Evolutionary conservation across 495 filamentous ascomycete species (phyloP), one percentile per base, ranked within the genome.

Genomic region (Pseudevernia furfuracea): DNA sequence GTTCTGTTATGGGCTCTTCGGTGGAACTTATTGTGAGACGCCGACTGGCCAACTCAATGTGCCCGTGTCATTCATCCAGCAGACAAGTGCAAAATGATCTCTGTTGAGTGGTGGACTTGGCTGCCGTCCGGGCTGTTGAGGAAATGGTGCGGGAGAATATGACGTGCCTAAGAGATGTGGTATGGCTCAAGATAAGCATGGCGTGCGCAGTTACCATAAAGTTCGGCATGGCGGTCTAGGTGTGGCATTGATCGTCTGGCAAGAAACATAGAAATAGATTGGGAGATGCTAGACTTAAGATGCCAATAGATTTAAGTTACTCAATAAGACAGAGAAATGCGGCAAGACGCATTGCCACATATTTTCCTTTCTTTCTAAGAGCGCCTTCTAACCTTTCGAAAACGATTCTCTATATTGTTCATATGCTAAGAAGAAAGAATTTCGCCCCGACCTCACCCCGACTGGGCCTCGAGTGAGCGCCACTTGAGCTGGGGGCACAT

Each of bases 21-120:
- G 52, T 55, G 52, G 52, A 21, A 55, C 28, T 1, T 55, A 55
- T 21, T 55, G 52, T 34, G 52, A 55, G 17, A 55, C 52, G 15
- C 52, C 52, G 19, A 36, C 30, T 34, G 44, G 44, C 44, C 52
- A 55, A 55, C 14, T 55, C 52, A 55, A 34, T 34, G 52, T 59
- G 36, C 41, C 58, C n/a, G 21, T 59, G 11, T 25, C 58, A 6
- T 46, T 59, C 34, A 39, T 59, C 23, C 25, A 39, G 32, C 41
- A 59, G 36, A 59, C 58, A 41, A 59, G 58, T 30, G 36, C 58
- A 39, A 59, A 43, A 25, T 44, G 9, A 49, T 48, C 19, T 37
- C 12, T 5, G 59, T 53, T 17, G 28, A 21, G 17, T 34, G 52
- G 15, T 55, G 52, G 30, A 55, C 52, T 21, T 17, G 8, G 15